Conservation (phyloP, 2,329 filamentous ascomycete species). For the Exophiala aquamarina region DNA sequence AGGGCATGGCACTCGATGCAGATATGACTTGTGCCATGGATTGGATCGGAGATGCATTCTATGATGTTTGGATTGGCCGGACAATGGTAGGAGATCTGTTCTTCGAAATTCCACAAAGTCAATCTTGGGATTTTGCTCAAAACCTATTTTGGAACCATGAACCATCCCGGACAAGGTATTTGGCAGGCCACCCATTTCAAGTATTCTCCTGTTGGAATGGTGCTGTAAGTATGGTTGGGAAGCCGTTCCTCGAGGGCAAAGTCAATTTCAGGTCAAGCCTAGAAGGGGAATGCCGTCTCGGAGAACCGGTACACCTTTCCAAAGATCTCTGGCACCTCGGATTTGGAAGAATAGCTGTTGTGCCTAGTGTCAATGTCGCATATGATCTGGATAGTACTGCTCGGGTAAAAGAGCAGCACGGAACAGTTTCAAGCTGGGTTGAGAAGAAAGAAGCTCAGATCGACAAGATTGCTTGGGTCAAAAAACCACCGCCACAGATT, state of each 20-base stretch:
- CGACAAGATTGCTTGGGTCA: constrained; percentile 27
- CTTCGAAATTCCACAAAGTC: constrained; percentile 53
- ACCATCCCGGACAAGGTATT: constrained; percentile 36
- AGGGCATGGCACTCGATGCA: constrained; percentile 47
- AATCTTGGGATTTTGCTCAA: constrained; percentile 50
- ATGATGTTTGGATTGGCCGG: constrained; percentile 59
- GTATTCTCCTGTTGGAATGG: constrained; percentile 65
- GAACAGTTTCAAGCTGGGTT: constrained; percentile 40
- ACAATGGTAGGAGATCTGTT: constrained; percentile 55
- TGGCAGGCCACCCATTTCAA: constrained; percentile 51
- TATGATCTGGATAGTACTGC: constrained; percentile 50
- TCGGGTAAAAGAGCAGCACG: constrained; percentile 52
- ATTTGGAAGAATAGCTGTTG: constrained; percentile 54
- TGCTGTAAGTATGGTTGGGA: constrained; percentile 49
- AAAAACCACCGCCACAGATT: constrained; percentile 25
- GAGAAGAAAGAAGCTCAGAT: constrained; percentile 8
- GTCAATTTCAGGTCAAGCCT: constrained; percentile 47
- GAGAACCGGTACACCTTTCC: constrained; percentile 57
- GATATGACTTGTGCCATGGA: constrained; percentile 62
- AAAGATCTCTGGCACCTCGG: constrained; percentile 58
- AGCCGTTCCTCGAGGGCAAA: constrained; percentile 45
- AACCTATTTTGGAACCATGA: constrained; percentile 56
- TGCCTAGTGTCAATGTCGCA: constrained; percentile 57
- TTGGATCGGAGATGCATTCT: constrained; percentile 56
- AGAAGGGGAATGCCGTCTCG: constrained; percentile 51